Base-by-base conservation (phyloP, 176 grass and related monocot species). In the Canna indica region DNA sequence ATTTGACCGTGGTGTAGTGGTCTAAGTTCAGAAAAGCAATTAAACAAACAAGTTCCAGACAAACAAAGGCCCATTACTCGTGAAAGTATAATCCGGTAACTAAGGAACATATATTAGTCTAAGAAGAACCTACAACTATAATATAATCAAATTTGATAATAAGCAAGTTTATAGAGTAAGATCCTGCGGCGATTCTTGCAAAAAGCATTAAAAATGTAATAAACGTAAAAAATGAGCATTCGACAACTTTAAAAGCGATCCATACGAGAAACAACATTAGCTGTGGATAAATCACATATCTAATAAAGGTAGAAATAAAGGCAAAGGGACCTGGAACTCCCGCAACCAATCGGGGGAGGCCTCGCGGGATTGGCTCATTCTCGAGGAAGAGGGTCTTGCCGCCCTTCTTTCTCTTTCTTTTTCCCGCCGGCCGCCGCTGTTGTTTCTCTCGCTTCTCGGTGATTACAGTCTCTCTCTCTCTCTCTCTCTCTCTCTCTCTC, bases 341-440 rank as follows among this genome's bases (percentile, higher is more conserved):
- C 75, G 81, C 56, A 83, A 27, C 81, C 81, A 83, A 36, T 83
- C 81, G 34, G 81, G 81, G 67, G 81, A 83, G 73, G 59, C 75
- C 58, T 83, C 81, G 24, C 75, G 74, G n/a, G 81, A 78, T 9
- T 78, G 75, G 36, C 69, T 77, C 81, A 83, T 83, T 14, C 68
- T 15, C 6, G 62, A 1, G 24, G 63, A 66, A 54, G 7, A 54
- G 50, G 50, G 50, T 54, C n/a, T 54, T 54, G 20, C 50, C 18
- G 50, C 50, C n/a, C 50, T 24, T 1, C 50, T 44, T 44, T n/a
- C n/a, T n/a, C n/a, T n/a, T n/a, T n/a, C n/a, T 44, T 11, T 7
- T 5, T 54, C 20, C 8, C 50, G 50, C 50, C n/a, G n/a, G n/a
- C n/a, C n/a, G n/a, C n/a, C n/a, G n/a, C n/a, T n/a, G n/a, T n/a